Conservation (phyloP, 1,284 basidiomycete species). For the Pseudozyma tsukubaensis region DNA sequence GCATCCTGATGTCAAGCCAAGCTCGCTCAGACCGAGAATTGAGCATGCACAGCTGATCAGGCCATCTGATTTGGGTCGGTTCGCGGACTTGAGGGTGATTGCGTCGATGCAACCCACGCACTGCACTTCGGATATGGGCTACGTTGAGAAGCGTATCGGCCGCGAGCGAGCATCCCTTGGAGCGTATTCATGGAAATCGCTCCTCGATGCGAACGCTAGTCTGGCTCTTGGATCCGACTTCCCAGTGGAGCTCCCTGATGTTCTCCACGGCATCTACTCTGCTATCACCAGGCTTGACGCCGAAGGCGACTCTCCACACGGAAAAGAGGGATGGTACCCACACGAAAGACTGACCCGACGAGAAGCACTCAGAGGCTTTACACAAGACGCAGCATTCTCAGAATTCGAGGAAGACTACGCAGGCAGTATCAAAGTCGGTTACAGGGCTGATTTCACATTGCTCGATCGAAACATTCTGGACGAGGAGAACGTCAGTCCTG, state of each 20-base stretch:
- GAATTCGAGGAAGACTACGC: slow-evolving; percentile 81
- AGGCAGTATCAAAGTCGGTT: slow-evolving; percentile 75
- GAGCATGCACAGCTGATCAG: slow-evolving; percentile 86
- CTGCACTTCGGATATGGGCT: slow-evolving; percentile 87
- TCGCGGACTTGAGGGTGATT: slow-evolving; percentile 82
- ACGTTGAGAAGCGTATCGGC: slow-evolving; percentile 69
- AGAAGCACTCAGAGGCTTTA: slow-evolving; percentile 79
- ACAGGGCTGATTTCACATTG: slow-evolving; percentile 86
- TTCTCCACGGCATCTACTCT: slow-evolving; percentile 80
- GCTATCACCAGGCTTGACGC: slow-evolving; percentile 80
- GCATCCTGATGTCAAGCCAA: slow-evolving; percentile 2
- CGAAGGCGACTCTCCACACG: slow-evolving; percentile 83
- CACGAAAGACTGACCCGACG: slow-evolving; percentile 78
- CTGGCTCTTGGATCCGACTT: slow-evolving; percentile 90
- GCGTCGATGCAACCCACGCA: slow-evolving; percentile 93
- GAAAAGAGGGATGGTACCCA: slow-evolving; percentile 75
- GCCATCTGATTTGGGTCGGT: slow-evolving; percentile 76
- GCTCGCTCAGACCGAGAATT: slow-evolving; percentile 77
- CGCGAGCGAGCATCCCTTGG: slow-evolving; percentile 74
- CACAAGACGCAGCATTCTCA: slow-evolving; percentile 85
- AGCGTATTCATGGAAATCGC: slow-evolving; percentile 86
- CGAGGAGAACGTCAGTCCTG: slow-evolving; percentile 70
- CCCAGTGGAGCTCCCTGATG: slow-evolving; percentile 74
- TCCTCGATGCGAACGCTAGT: slow-evolving; percentile 73
- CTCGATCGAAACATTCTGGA: slow-evolving; percentile 83